Conservation (phyloP, 2,329 filamentous ascomycete genomes). For the Dothidotthia symphoricarpi region DNA sequence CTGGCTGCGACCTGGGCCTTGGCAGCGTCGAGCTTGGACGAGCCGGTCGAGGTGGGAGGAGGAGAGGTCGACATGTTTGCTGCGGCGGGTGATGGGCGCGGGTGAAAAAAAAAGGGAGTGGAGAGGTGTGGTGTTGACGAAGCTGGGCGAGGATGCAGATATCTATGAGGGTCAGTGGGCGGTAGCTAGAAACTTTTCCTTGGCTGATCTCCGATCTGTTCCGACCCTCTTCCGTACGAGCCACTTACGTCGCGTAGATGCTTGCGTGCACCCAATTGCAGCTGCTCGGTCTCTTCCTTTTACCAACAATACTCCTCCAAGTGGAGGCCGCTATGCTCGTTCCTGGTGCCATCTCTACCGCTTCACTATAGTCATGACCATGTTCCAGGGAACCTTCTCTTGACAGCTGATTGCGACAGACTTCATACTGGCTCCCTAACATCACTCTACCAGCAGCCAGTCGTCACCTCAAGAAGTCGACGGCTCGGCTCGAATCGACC, state of each 20-base stretch:
- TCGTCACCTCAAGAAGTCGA: too few species aligned
- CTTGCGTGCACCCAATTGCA: constrained; percentile 10
- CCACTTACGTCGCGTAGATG: constrained; percentile 9
- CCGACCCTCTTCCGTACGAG: not conserved
- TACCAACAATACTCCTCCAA: too few species aligned
- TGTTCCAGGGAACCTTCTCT: too few species aligned
- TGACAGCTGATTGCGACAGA: too few species aligned
- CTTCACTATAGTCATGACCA: too few species aligned
- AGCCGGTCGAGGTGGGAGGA: constrained; percentile 51
- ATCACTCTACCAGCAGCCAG: too few species aligned
- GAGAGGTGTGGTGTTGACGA: constrained; percentile 22
- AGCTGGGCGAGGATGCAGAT: not conserved
- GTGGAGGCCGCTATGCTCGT: too few species aligned
- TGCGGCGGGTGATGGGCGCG: constrained; percentile 12
- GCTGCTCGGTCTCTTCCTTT: too few species aligned
- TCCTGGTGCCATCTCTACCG: too few species aligned
- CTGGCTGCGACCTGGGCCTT: constrained; percentile 48
- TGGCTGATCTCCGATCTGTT: not conserved
- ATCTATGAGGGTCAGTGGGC: not conserved
- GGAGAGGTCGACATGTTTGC: constrained; percentile 35
- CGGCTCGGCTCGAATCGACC: too few species aligned
- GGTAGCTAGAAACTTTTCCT: too few species aligned
- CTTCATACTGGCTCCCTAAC: too few species aligned
- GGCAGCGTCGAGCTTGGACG: constrained; percentile 53
- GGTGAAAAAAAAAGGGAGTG: constrained; percentile 22